Base-by-base conservation (phyloP, 805 yeast species). In the Wickerhamomyces subpelliculosus region DNA sequence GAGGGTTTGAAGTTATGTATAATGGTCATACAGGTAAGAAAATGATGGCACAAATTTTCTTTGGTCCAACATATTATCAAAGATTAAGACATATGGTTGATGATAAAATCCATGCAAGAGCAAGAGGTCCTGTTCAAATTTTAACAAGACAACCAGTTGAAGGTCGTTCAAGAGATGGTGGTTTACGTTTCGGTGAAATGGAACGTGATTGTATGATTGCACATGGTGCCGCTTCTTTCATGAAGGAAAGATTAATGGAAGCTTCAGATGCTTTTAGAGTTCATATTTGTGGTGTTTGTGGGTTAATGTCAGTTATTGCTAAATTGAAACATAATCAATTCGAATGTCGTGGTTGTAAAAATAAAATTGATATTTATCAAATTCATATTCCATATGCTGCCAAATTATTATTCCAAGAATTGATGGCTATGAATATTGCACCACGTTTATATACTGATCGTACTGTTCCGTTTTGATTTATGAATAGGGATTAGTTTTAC, bases 181-280 rank as follows among this genome's bases (percentile, higher is more conserved):
- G 98, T 53, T 72, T 90, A 62, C 86, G 98, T 67, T 89, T 90
- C 76, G 98, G 98, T 58, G 98, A 90, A 66, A 93, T 93, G 99
- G 99, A 93, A 68, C 86, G 99, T 72, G 99, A 93, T 74, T 93
- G 99, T 83, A 90, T 93, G 97, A 93, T 93, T 72, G 98, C 99
- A 2, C 97, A 93, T 61, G 99, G 99, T 62, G 97, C 97, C 12
- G 97, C 98, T 4, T 94, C 97, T 8, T 90, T 93, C 72, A 75
- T 93, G 69, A 88, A 90, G 65, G 99, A 93, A 68, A 77, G 99
- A 62, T 72, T 93, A 62, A 90, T 93, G 97, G 97, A 93, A 65
- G 96, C 97, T 11, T 90, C 97, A 0, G 99, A 93, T 69, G 97
- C 97, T 2, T 93, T 93, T 73, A 77, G 97, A 65, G 97, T 93